A percentile compares a stretch with the other conserved stretches of the same genome.
phyloP scores from a whole-genome alignment of 768 basidiomycete genomes.

The Cystobasidium onofrii region DNA sequence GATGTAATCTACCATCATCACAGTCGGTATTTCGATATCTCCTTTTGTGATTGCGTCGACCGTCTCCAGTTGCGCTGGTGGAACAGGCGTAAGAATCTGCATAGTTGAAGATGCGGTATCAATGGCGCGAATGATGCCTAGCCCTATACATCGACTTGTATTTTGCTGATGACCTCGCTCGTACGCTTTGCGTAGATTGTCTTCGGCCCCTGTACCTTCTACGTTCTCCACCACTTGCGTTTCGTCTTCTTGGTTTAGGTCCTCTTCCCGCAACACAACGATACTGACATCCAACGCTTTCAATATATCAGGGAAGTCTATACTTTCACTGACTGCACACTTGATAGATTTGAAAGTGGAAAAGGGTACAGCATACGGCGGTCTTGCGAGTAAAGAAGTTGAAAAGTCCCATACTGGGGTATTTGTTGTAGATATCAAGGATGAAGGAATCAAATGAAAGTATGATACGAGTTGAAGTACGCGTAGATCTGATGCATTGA shows the following conservation, averaged over 20 bases:
- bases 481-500: constrained; percentile 36
- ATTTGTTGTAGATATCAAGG: constrained; percentile 19
- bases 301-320: constrained; percentile 60
- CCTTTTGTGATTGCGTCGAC: constrained; percentile 14
- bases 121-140: constrained; percentile 64
- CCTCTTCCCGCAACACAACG: constrained; percentile 60
- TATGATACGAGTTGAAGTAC: constrained; percentile 34
- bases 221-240: neutral
- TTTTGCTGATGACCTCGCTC: neutral
- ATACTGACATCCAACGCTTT: constrained; percentile 70
- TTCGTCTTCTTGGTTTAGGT: neutral
- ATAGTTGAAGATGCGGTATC: neutral
- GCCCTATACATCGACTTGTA: constrained; percentile 54
- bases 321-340: constrained; percentile 67
- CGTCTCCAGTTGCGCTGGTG: neutral
- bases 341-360: constrained; percentile 58
- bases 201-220: neutral
- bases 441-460: constrained; percentile 32
- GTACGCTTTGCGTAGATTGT: neutral
- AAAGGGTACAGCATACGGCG: constrained; percentile 66
- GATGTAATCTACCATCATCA: constrained; percentile 24
- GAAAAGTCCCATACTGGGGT: constrained; percentile 60
- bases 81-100: neutral
- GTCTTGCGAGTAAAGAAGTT: constrained; percentile 59
- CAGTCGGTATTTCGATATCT: constrained; percentile 28